A percentile compares a stretch with the other conserved stretches of the same genome.
Evolutionary conservation across 2,329 filamentous ascomycete species (phyloP).

Genomic region (Rhynchosporium graminicola): DNA sequence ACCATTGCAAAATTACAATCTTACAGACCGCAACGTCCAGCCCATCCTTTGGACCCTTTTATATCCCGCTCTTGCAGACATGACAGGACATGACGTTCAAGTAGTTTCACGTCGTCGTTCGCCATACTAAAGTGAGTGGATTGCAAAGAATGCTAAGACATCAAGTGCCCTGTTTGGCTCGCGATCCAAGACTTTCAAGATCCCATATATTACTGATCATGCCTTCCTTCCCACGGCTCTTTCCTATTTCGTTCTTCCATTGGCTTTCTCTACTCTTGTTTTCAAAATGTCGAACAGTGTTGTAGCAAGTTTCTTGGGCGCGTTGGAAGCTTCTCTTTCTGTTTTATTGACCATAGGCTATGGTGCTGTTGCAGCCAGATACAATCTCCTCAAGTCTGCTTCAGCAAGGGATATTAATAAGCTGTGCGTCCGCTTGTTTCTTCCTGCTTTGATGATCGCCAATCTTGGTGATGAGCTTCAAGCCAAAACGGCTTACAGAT

Average conservation of each 20-base stretch:
- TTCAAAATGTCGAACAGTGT: constrained; percentile 27
- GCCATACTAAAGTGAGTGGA: neutral
- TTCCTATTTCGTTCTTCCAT: neutral
- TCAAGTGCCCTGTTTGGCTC: neutral
- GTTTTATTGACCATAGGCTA: constrained; percentile 56
- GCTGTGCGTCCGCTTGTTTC: constrained; percentile 53
- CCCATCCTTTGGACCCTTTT: neutral
- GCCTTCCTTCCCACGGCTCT: neutral
- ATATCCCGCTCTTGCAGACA: constrained; percentile 4
- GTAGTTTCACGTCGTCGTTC: neutral
- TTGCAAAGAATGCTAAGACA: neutral
- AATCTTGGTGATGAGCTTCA: constrained; percentile 54
- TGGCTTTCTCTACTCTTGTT: neutral
- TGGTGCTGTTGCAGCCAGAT: constrained; percentile 53
- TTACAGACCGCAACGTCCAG: too few relatives aligned
- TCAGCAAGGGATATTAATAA: constrained; percentile 55
- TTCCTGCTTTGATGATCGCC: constrained; percentile 54
- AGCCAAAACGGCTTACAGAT: constrained; percentile 48
- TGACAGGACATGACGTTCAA: constrained; percentile 5
- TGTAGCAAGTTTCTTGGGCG: constrained; percentile 47
- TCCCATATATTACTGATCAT: neutral
- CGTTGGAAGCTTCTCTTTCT: constrained; percentile 55
- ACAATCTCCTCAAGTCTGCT: constrained; percentile 48
- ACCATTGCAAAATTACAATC: too few relatives aligned
- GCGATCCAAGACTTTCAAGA: neutral